Conservation (phyloP, 2,329 filamentous ascomycete genomes). For the Cercospora zeina region DNA sequence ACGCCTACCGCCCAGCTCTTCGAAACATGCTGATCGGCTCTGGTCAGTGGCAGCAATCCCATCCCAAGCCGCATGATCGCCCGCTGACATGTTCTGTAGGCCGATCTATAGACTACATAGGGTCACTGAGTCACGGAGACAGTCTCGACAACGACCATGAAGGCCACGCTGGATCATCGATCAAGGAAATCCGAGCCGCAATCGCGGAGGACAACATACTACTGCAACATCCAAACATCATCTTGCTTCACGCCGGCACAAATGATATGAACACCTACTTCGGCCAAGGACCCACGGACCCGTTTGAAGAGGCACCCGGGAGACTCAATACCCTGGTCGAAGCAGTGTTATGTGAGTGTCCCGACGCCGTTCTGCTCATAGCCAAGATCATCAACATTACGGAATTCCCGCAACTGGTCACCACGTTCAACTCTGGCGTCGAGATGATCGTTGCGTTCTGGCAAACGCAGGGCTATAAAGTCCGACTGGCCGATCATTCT, state of each 20-base stretch:
- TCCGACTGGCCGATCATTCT: constrained; percentile 35
- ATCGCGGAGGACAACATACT: constrained; percentile 19
- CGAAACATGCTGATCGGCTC: constrained; percentile 18
- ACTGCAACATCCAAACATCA: constrained; percentile 36
- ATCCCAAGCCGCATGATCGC: not conserved
- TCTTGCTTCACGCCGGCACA: constrained; percentile 41
- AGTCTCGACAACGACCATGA: constrained; percentile 24
- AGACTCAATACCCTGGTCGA: constrained; percentile 42
- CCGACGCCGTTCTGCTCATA: constrained; percentile 42
- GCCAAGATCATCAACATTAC: constrained; percentile 40
- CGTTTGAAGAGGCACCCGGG: constrained; percentile 37
- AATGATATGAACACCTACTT: constrained; percentile 37
- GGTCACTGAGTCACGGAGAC: constrained; percentile 18
- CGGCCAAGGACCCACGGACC: constrained; percentile 23
- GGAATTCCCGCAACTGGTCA: constrained; percentile 25
- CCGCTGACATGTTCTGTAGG: not conserved
- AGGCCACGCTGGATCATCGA: constrained; percentile 16
- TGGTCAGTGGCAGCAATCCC: constrained; percentile 5
- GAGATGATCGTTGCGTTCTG: constrained; percentile 29
- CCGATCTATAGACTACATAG: constrained; percentile 20
- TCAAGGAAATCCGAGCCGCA: constrained; percentile 18
- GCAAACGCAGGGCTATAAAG: constrained; percentile 32
- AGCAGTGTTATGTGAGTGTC: constrained; percentile 35
- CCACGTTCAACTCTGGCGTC: constrained; percentile 35
- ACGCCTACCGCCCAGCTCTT: constrained; percentile 20